A percentile compares a stretch with the other conserved stretches of the same genome.
Evolutionary conservation across 2,329 filamentous ascomycete genomes (phyloP).

Genomic region (Fusarium napiforme): DNA sequence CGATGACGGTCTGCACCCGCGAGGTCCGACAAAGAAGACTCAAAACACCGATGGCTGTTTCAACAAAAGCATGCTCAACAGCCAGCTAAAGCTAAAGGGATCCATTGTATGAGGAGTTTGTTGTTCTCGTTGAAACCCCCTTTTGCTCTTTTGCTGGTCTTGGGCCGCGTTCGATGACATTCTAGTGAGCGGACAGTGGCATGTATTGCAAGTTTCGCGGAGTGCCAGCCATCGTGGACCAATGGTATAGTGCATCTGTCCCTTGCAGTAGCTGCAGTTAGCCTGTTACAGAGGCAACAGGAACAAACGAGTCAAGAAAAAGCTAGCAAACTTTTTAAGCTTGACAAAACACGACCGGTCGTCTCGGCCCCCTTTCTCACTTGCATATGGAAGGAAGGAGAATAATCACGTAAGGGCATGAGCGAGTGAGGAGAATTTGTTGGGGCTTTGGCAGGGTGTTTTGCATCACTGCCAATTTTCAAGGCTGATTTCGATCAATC

Average conservation of each 20-base stretch:
- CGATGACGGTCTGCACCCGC: not conserved
- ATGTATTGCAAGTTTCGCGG: constrained; percentile 11
- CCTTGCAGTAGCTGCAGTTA: constrained; percentile 28
- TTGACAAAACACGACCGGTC: constrained; percentile 6
- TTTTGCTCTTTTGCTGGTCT: not conserved
- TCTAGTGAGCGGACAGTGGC: constrained; percentile 10
- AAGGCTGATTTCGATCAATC: constrained; percentile 14
- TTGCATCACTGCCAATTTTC: constrained; percentile 18
- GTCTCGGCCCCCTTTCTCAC: constrained; percentile 1
- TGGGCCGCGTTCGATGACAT: constrained; percentile 22
- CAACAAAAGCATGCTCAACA: not conserved
- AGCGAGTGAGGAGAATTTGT: not conserved
- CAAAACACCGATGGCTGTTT: constrained; percentile 29
- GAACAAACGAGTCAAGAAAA: constrained; percentile 24
- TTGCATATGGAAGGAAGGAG: not conserved
- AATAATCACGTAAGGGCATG: not conserved
- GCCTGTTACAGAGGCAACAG: constrained; percentile 14
- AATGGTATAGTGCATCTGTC: constrained; percentile 2
- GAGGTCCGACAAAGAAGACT: constrained; percentile 17
- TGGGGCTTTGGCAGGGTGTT: not conserved
- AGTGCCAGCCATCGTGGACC: not conserved
- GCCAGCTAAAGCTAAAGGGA: not conserved
- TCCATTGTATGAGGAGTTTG: not conserved
- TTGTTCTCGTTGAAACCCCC: constrained; percentile 1
- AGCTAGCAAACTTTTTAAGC: not conserved